Evolutionary conservation across 2,329 filamentous ascomycete genomes (phyloP).

Genomic region (Xylaria sp.): DNA sequence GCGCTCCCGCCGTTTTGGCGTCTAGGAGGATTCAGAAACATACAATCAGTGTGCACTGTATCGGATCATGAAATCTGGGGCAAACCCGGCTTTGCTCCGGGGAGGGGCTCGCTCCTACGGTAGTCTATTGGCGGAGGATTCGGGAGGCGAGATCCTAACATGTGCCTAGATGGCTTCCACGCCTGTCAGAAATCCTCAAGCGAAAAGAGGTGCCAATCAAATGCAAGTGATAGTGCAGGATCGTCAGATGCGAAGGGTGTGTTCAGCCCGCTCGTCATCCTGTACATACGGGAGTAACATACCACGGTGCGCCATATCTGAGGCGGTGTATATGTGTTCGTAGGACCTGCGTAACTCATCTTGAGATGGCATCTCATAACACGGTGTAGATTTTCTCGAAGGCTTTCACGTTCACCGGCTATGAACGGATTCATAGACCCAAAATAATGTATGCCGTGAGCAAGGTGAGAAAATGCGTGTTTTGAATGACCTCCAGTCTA

Average conservation of each 20-base stretch:
- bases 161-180: conserved; percentile 13
- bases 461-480: not conserved
- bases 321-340: conserved; percentile 32
- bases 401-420: not conserved
- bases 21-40: not conserved
- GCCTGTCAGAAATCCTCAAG: conserved; percentile 27
- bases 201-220: conserved; percentile 16
- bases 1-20: not conserved
- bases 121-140: not conserved
- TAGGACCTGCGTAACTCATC: not conserved
- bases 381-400: conserved; percentile 10
- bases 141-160: conserved; percentile 7
- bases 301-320: conserved; percentile 3
- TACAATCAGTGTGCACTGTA: not conserved
- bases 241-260: conserved; percentile 2
- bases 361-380: conserved; percentile 10
- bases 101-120: not conserved
- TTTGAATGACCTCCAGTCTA: not conserved
- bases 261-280: conserved; percentile 17
- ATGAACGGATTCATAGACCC: not conserved
- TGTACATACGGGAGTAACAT: conserved; percentile 15
- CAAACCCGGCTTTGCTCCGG: not conserved
- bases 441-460: not conserved
- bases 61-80: conserved; percentile 17
- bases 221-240: not conserved